Evolutionary conservation across 176 grass and related monocot species (phyloP).

Genomic region (Zea luxurians): DNA sequence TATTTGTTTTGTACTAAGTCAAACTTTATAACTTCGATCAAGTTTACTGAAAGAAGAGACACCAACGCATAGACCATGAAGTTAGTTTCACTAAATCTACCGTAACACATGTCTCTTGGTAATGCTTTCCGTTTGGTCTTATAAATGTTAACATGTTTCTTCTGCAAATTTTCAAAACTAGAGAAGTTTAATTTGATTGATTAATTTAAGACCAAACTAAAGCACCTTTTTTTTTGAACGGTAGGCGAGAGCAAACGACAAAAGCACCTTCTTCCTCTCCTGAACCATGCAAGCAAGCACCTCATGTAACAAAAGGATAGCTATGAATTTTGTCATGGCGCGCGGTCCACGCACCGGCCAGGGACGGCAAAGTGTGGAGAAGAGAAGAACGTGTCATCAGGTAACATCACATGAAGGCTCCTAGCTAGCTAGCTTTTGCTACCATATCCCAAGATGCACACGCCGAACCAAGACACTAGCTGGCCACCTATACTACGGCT

Average conservation of each 20-base stretch:
- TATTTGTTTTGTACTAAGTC: no score
- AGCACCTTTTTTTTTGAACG: neutral
- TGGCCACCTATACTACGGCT: no score
- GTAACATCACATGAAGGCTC: neutral
- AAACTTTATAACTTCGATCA: no score
- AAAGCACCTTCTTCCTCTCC: neutral
- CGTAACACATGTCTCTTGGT: no score
- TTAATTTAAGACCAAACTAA: neutral
- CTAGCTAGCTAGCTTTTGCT: neutral
- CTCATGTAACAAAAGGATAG: neutral
- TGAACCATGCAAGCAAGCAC: neutral
- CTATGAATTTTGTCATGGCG: neutral
- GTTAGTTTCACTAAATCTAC: no score
- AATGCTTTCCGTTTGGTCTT: neutral
- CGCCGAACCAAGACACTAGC: neutral
- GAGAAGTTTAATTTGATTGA: neutral
- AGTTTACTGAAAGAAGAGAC: no score
- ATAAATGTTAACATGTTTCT: neutral
- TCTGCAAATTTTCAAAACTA: neutral
- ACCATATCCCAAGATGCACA: neutral
- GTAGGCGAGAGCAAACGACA: neutral
- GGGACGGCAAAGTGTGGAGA: neutral
- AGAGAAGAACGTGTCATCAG: slow-evolving; percentile 14
- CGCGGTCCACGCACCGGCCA: neutral
- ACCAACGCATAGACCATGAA: no score